Conservation (phyloP, 176 grass and related monocot genomes). For the Oryza longistaminata region DNA sequence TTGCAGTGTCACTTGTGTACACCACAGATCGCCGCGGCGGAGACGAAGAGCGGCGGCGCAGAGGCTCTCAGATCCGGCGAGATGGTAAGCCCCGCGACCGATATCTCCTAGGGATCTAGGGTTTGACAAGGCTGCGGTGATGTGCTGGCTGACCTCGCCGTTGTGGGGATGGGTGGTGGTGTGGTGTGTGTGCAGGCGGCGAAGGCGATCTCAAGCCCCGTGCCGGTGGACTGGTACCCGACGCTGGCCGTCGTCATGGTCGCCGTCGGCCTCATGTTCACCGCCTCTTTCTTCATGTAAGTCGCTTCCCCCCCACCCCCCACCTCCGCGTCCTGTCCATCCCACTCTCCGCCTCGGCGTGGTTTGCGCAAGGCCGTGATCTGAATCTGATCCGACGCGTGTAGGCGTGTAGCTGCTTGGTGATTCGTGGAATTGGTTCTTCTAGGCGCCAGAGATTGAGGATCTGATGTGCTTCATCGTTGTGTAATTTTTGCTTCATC, state of each 20-base stretch:
- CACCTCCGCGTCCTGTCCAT: not conserved
- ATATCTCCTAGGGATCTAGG: not conserved
- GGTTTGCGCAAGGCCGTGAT: not conserved
- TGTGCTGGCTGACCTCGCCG: not conserved
- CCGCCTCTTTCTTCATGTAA: slow-evolving; percentile 96
- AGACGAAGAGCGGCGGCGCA: not conserved
- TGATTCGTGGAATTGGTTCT: not conserved
- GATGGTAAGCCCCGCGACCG: slow-evolving; percentile 30
- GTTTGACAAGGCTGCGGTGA: not conserved
- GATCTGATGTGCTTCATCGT: not conserved
- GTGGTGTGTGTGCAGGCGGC: slow-evolving; percentile 49
- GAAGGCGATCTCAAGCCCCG: slow-evolving; percentile 88
- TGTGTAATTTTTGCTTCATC: not conserved
- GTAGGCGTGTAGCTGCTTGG: not conserved
- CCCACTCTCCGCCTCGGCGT: not conserved
- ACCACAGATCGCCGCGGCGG: slow-evolving; percentile 33
- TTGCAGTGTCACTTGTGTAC: not conserved
- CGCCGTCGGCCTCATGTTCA: slow-evolving; percentile 69
- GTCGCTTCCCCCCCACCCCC: not conserved
- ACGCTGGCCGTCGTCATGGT: slow-evolving; percentile 69
- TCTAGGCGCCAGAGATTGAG: not conserved
- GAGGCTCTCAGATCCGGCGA: slow-evolving; percentile 41
- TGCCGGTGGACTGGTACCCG: slow-evolving; percentile 85
- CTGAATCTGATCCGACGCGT: not conserved
- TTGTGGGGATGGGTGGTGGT: not conserved